Percentiles rank a stretch among this genome's conserved stretches.
Conservation (phyloP, 352 stramenopile species). For the Thalassiosira delicatula region DNA sequence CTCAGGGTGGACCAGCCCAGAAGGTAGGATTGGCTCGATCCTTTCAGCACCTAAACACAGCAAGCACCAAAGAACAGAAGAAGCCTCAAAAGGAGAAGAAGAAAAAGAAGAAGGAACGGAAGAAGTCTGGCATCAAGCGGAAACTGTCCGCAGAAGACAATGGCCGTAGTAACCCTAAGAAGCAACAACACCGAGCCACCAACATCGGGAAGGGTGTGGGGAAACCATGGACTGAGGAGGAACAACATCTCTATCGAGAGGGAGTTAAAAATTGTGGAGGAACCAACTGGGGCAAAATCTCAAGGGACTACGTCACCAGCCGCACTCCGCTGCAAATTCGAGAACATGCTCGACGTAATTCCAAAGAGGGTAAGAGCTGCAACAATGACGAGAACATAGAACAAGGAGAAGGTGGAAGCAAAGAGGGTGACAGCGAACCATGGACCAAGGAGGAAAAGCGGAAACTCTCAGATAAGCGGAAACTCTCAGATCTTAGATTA, state of each 20-base stretch:
- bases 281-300: constrained; percentile 23
- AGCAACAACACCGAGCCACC: not conserved
- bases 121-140: not conserved
- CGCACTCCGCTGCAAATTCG: constrained; percentile 21
- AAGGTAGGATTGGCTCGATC: not conserved
- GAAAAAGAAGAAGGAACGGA: not conserved
- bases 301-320: constrained; percentile 9
- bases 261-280: constrained; percentile 5
- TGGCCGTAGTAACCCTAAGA: not conserved
- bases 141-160: not conserved
- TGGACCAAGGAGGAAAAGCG: not conserved
- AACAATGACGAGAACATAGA: not conserved
- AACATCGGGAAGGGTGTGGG: not conserved
- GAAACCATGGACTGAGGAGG: constrained; percentile 17
- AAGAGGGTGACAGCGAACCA: not conserved
- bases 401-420: not conserved
- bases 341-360: constrained; percentile 11
- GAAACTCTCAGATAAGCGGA: too few relatives aligned
- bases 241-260: constrained; percentile 14
- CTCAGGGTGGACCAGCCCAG: not conserved
- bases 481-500: too few relatives aligned
- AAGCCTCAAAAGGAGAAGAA: not conserved
- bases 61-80: not conserved
- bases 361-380: not conserved
- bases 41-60: not conserved